phyloP scores from a whole-genome alignment of 345 rosid genomes.

The Pugionium cornutum region DNA sequence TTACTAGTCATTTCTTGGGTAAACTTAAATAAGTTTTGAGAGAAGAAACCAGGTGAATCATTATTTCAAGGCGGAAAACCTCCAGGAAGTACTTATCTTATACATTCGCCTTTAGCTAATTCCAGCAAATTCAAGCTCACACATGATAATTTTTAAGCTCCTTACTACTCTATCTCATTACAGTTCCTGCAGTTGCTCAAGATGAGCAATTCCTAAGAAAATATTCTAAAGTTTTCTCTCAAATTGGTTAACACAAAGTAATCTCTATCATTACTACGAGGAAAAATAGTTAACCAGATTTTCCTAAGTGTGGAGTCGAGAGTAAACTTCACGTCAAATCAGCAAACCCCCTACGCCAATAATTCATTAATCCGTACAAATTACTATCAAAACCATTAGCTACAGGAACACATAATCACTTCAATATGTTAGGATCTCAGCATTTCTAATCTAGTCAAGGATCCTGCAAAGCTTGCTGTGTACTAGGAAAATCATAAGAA shows the following conservation, averaged over 20 bases:
- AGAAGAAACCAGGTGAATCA: constrained; percentile 9
- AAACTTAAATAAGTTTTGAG: not conserved
- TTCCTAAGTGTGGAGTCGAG: constrained; percentile 1
- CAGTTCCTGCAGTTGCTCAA: constrained; percentile 1
- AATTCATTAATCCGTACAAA: not conserved
- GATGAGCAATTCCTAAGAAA: not conserved
- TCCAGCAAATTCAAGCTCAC: not conserved
- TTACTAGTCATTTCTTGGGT: constrained; percentile 15
- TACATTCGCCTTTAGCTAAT: constrained; percentile 3
- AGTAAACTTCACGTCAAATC: constrained; percentile 2
- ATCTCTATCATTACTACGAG: not conserved
- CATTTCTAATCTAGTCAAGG: constrained; percentile 4
- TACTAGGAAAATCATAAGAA: constrained; percentile 4
- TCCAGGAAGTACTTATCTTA: not conserved
- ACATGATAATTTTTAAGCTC: constrained; percentile 9
- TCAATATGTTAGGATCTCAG: not conserved
- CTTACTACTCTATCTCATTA: constrained; percentile 1
- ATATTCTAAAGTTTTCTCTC: constrained; percentile 9
- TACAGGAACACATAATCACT: constrained; percentile 5
- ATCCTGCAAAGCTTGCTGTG: constrained; percentile 17
- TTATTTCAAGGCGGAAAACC: constrained; percentile 3
- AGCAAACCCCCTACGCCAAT: constrained; percentile 15
- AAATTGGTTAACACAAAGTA: not conserved
- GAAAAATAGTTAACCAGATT: not conserved
- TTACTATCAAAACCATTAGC: constrained; percentile 25